These are phyloP conservation scores for Gardenia jasminoides DNA, from an alignment of 257 asterid species.

Conservation along the genomic window DNA sequence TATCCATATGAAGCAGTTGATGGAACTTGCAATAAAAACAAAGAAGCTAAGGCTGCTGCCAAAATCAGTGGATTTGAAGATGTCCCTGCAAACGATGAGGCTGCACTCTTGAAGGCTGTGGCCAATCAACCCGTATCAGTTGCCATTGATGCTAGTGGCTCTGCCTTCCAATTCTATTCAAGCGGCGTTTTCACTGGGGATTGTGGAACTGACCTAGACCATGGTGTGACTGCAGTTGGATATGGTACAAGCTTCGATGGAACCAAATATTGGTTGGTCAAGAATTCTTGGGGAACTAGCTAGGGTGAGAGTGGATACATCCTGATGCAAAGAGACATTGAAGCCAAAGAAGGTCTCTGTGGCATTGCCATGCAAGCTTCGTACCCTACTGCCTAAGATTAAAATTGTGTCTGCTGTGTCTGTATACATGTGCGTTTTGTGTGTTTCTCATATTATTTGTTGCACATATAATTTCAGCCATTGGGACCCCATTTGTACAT, in stretches of 20 bases:
- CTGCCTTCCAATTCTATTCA: constrained; percentile 28
- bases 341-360: too few species aligned
- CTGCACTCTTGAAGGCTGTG: constrained; percentile 30
- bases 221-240: constrained; percentile 35
- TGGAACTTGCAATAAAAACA: too few species aligned
- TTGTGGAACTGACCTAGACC: constrained; percentile 33
- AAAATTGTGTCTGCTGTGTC: too few species aligned
- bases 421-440: too few species aligned
- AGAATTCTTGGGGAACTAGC: constrained; percentile 32
- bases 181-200: constrained; percentile 30
- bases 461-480: too few species aligned
- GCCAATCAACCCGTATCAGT: constrained; percentile 42
- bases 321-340: too few species aligned
- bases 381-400: too few species aligned
- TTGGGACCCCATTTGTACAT: too few species aligned
- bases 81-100: constrained; percentile 29
- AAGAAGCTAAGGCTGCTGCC: constrained; percentile 32
- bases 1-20: too few species aligned
- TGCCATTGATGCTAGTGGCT: constrained; percentile 38
- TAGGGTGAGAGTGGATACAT: too few species aligned
- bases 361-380: too few species aligned
- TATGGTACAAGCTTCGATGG: constrained; percentile 21
- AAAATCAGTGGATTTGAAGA: constrained; percentile 30
- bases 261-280: constrained; percentile 30
- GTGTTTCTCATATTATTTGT: too few species aligned